Percentiles rank a stretch among this genome's conserved stretches.
phyloP scores from a whole-genome alignment of 148 eudicot species.

The Chenopodium formosanum region DNA sequence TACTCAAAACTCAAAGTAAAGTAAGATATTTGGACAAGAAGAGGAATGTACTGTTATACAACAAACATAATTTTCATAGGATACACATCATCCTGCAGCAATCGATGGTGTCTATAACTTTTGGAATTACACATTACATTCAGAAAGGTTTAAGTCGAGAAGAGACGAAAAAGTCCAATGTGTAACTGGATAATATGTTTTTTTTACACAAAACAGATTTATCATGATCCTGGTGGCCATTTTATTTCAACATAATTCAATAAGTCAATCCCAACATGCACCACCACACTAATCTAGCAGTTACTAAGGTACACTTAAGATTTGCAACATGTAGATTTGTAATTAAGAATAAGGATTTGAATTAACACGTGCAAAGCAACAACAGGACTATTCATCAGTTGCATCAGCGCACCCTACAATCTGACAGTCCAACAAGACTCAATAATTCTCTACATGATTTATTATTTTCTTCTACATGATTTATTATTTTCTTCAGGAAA shows the following conservation, averaged over 20 bases:
- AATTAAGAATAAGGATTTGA: too few relatives aligned
- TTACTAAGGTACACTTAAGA: background rate
- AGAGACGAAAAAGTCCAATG: background rate
- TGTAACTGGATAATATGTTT: background rate
- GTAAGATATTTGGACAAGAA: background rate
- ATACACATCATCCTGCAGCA: background rate
- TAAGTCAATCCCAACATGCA: background rate
- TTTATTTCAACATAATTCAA: too few relatives aligned
- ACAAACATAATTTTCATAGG: background rate
- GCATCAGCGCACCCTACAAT: too few relatives aligned
- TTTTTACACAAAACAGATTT: background rate
- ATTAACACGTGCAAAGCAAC: too few relatives aligned
- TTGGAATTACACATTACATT: background rate
- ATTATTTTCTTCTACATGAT: too few relatives aligned
- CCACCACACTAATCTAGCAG: background rate
- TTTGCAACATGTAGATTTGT: too few relatives aligned
- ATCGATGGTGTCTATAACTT: background rate
- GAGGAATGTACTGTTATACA: background rate
- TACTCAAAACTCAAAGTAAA: background rate
- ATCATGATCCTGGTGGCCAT: background rate
- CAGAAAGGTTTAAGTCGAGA: background rate
- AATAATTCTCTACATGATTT: too few relatives aligned
- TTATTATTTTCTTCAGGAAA: too few relatives aligned
- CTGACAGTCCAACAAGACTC: too few relatives aligned
- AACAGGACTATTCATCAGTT: too few relatives aligned